phyloP scores from a whole-genome alignment of 495 filamentous ascomycete species.

The Xylaria intraflava region DNA sequence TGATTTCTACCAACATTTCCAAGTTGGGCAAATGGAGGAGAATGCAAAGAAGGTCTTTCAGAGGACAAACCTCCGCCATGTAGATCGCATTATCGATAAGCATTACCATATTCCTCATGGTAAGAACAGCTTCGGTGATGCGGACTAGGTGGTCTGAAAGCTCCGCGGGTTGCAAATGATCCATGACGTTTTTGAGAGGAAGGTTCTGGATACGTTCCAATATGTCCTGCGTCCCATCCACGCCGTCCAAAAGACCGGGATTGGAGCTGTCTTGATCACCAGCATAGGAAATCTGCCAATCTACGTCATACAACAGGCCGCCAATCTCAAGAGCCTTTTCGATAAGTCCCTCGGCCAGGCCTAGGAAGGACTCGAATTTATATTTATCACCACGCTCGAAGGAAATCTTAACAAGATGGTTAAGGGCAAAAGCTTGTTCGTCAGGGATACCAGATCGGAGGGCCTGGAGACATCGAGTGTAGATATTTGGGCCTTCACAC shows the following conservation, averaged over 20 bases:
- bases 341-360: constrained; percentile 81
- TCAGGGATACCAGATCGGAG: constrained; percentile 71
- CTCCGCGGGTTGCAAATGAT: constrained; percentile 68
- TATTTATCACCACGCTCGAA: constrained; percentile 93
- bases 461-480: constrained; percentile 72
- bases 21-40: constrained; percentile 69
- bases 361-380: constrained; percentile 84
- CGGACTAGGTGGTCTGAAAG: constrained; percentile 64
- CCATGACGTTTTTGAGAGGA: constrained; percentile 45
- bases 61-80: constrained; percentile 61
- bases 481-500: constrained; percentile 76
- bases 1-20: constrained; percentile 73
- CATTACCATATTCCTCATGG: constrained; percentile 89
- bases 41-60: constrained; percentile 77
- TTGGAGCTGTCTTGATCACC: constrained; percentile 44
- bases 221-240: constrained; percentile 71
- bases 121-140: constrained; percentile 79
- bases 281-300: constrained; percentile 71
- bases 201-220: constrained; percentile 59
- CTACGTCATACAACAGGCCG: constrained; percentile 69
- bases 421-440: constrained; percentile 83
- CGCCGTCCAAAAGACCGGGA: constrained; percentile 59
- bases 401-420: constrained; percentile 91
- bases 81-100: constrained; percentile 81
- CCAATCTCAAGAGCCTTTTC: constrained; percentile 71